Conservation (phyloP, 139 green algal genomes). For the Zygnema circumcarinatum region DNA sequence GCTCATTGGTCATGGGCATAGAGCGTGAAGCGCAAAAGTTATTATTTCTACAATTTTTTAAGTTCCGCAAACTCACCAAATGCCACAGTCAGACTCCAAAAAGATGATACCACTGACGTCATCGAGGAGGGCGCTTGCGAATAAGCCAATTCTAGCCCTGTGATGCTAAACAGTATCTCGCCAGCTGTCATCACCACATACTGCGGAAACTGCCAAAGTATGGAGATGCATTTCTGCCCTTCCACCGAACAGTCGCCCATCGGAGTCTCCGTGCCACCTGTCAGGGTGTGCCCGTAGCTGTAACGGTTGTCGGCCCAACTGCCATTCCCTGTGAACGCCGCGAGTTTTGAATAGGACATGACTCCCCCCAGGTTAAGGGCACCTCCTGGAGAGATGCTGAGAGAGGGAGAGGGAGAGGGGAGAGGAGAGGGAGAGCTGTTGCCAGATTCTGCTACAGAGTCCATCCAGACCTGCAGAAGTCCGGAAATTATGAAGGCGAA, state of each 20-base stretch:
- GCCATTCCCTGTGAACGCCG: background rate
- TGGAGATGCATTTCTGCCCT: slow-evolving; percentile 32
- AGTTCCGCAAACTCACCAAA: slow-evolving; percentile 23
- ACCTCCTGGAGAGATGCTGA: background rate
- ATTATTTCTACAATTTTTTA: background rate
- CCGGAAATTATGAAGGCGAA: slow-evolving; percentile 61
- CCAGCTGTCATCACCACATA: slow-evolving; percentile 62
- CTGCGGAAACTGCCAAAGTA: slow-evolving; percentile 61
- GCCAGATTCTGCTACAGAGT: slow-evolving; percentile 5
- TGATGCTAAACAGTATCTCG: slow-evolving; percentile 65
- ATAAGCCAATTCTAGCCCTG: slow-evolving; percentile 62
- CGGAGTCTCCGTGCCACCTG: background rate
- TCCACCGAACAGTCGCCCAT: background rate
- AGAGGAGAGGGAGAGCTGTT: background rate
- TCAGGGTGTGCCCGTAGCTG: background rate
- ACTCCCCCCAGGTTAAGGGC: too few relatives aligned
- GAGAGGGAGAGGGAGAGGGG: background rate
- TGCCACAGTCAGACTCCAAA: slow-evolving; percentile 47
- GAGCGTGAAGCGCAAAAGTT: background rate
- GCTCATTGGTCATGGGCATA: background rate
- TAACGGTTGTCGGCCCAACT: background rate
- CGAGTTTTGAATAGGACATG: too few relatives aligned
- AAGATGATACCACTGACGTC: slow-evolving; percentile 50
- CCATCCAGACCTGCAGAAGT: slow-evolving; percentile 56
- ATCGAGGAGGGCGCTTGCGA: slow-evolving; percentile 62